These are phyloP conservation scores for Cajanus cajan DNA, from an alignment of 306 rosid genomes.

Conservation along the genomic window DNA sequence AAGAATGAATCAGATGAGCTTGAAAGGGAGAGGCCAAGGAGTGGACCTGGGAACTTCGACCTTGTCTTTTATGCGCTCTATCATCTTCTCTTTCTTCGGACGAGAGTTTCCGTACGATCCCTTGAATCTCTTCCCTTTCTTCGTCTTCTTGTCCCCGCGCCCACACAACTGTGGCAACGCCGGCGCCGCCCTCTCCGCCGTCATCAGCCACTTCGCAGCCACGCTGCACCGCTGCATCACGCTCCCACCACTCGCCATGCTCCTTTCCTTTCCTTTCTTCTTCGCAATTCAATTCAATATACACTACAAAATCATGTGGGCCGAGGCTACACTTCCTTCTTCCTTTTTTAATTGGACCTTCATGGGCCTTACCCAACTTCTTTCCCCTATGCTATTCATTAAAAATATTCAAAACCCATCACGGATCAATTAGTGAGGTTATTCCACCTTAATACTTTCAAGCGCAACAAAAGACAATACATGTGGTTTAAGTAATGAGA, in stretches of 20 bases:
- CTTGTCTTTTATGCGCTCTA: slow-evolving; percentile 86
- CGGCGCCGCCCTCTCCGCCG: slow-evolving; percentile 37
- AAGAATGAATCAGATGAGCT: slow-evolving; percentile 60
- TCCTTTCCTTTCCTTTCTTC: neutral
- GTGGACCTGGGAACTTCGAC: slow-evolving; percentile 95
- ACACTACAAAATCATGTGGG: neutral
- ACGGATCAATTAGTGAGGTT: no score
- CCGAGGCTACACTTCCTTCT: neutral
- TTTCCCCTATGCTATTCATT: no score
- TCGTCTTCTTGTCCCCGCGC: slow-evolving; percentile 89
- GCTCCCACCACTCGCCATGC: slow-evolving; percentile 46
- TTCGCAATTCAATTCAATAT: neutral
- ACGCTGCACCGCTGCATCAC: slow-evolving; percentile 62
- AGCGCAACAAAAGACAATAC: no score
- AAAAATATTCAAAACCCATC: no score
- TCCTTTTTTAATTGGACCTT: neutral
- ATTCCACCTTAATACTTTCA: no score
- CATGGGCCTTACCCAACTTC: neutral
- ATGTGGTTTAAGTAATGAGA: no score
- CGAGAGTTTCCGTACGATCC: slow-evolving; percentile 82
- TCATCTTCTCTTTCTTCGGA: slow-evolving; percentile 90
- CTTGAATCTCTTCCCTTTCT: slow-evolving; percentile 89
- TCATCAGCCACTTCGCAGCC: slow-evolving; percentile 48
- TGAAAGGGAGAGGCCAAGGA: slow-evolving; percentile 99
- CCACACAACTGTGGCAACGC: slow-evolving; percentile 64